A percentile compares a stretch with the other conserved stretches of the same genome.
phyloP scores from a whole-genome alignment of 2,329 filamentous ascomycete species.

The Hymenoscyphus fraxineus region DNA sequence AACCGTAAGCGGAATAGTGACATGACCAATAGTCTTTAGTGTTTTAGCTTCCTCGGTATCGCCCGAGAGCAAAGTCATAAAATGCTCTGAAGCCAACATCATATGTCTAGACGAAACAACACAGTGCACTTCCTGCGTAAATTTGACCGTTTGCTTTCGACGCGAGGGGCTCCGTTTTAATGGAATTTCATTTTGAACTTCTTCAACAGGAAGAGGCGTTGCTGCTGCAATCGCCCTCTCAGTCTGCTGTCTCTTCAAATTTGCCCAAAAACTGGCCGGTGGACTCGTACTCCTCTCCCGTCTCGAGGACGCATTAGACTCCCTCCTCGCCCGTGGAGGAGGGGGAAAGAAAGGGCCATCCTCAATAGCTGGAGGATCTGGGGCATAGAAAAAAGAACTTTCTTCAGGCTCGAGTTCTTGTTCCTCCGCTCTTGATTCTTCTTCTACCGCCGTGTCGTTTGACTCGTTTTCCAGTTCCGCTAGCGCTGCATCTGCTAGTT shows the following conservation, averaged over 20 bases:
- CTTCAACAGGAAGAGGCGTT: not conserved
- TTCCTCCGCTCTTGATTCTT: not conserved
- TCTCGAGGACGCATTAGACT: slow-evolving; percentile 20
- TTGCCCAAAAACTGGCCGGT: slow-evolving; percentile 25
- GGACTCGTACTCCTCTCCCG: slow-evolving; percentile 24
- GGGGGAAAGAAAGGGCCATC: slow-evolving; percentile 25
- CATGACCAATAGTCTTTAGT: slow-evolving; percentile 17
- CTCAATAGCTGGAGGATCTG: slow-evolving; percentile 21
- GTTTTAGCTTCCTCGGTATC: slow-evolving; percentile 14
- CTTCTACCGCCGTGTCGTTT: not conserved
- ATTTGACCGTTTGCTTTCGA: not conserved
- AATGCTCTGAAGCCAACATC: slow-evolving; percentile 24
- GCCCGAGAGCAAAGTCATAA: slow-evolving; percentile 19
- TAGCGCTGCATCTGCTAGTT: slow-evolving; percentile 11
- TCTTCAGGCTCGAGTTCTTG: slow-evolving; percentile 15
- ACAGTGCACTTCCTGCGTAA: slow-evolving; percentile 16
- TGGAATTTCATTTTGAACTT: not conserved
- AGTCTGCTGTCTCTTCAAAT: slow-evolving; percentile 22
- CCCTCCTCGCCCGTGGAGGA: slow-evolving; percentile 19
- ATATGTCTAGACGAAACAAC: slow-evolving; percentile 26
- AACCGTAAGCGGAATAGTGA: slow-evolving; percentile 15
- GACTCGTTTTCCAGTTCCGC: slow-evolving; percentile 5
- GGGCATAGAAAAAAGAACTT: slow-evolving; percentile 23
- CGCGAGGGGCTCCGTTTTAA: not conserved
- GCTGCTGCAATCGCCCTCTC: not conserved